phyloP scores from a whole-genome alignment of 1,284 basidiomycete species.

The Neolentinus lepideus region DNA sequence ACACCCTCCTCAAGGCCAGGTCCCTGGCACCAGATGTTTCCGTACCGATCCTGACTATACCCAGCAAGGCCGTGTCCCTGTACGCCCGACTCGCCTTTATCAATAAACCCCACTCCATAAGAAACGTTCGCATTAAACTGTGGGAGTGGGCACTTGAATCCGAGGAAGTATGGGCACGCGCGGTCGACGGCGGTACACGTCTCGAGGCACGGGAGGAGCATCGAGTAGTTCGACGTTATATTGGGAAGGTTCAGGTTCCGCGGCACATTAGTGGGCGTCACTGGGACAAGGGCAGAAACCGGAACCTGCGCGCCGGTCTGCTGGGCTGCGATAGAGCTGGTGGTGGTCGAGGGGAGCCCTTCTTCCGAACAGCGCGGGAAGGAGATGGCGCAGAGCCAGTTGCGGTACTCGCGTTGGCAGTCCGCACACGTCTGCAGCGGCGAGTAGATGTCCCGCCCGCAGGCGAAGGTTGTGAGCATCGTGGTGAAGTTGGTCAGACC shows the following conservation, averaged over 20 bases:
- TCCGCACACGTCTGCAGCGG: slow-evolving; percentile 71
- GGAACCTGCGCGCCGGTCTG: slow-evolving; percentile 16
- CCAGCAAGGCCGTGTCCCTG: slow-evolving; percentile 43
- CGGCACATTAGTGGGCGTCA: slow-evolving; percentile 25
- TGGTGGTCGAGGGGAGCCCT: slow-evolving; percentile 15
- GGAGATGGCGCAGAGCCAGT: slow-evolving; percentile 71
- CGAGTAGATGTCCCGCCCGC: slow-evolving; percentile 78
- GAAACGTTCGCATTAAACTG: slow-evolving; percentile 59
- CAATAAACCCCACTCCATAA: slow-evolving; percentile 73
- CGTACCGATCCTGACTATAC: slow-evolving; percentile 57
- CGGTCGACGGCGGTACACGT: slow-evolving; percentile 70
- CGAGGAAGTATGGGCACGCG: slow-evolving; percentile 67
- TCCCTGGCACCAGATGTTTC: slow-evolving; percentile 78
- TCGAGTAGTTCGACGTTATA: slow-evolving; percentile 39
- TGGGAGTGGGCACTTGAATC: slow-evolving; percentile 64
- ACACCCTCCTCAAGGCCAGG: background rate
- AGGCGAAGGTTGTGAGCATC: slow-evolving; percentile 64
- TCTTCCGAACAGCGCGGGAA: slow-evolving; percentile 57
- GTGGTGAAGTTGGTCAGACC: slow-evolving; percentile 71
- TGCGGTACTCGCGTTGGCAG: slow-evolving; percentile 68
- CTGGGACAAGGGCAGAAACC: slow-evolving; percentile 38
- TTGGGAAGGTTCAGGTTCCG: slow-evolving; percentile 38
- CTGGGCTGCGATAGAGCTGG: slow-evolving; percentile 21
- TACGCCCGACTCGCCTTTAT: slow-evolving; percentile 40
- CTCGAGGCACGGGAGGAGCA: slow-evolving; percentile 74